Evolutionary conservation across 2,329 filamentous ascomycete species (phyloP), one percentile per base, ranked within the genome.

Genomic region (Xylaria sp.): DNA sequence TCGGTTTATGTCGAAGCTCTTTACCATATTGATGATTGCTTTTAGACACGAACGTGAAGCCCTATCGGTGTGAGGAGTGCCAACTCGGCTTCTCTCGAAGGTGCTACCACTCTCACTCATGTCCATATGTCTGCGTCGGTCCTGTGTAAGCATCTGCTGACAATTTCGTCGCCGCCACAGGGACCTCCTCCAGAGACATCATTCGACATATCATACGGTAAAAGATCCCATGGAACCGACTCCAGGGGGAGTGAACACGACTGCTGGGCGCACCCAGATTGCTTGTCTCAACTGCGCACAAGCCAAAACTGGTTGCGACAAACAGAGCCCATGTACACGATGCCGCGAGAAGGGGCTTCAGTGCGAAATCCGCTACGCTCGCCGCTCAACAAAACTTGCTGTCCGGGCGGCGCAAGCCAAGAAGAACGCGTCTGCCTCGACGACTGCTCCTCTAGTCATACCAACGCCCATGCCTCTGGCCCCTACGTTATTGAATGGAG

Each of bases 21-120:
- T 13, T 28, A 55, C 52, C 57, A 59, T 56, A 59, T 73, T 75
- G 57, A 76, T 63, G 44, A 9, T 10, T 15, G 51, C 44, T 44
- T 25, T 3, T 50, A 88, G 86, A 88, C 69, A 88, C 86, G 67
- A 85, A 87, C 73, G 84, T 87, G 51, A 87, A 87, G 74, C 85
- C 85, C 12, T 82, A 87, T 72, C 80, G 82, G 48, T 88, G 86
- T 72, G 80, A 78, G 63, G 78, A 80, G 44, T 88, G 86, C 72
- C 81, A 84, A 56, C 78, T 87, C 5, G 84, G 82, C 2, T 88
- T 87, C 75, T 81, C 84, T 32, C 77, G 85, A 78, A 84, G 83
- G 85, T 84, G 78, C 18, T n/a, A 37, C 72, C 78, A 73, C 72
- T 79, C 74, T 20, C 18, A 50, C 12, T 51, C 39, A 20, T 34